phyloP scores from a whole-genome alignment of 2,329 filamentous ascomycete genomes.

The Akanthomyces muscarius region DNA sequence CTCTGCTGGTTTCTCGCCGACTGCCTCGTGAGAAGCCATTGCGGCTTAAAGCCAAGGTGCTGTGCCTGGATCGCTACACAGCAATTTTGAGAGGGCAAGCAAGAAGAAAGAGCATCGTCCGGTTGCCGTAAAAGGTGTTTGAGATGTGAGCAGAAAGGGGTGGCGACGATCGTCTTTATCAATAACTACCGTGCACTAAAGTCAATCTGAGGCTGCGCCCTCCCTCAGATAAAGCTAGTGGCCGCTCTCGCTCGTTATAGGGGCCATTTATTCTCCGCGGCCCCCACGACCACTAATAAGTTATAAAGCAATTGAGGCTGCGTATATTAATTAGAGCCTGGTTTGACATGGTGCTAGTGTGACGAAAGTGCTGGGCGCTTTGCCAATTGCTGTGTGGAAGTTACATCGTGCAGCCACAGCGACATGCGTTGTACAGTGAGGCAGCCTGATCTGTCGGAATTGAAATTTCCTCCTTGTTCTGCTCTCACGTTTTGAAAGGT shows the following conservation, averaged over 20 bases:
- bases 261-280: neutral
- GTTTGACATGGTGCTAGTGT: too few relatives aligned
- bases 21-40: neutral
- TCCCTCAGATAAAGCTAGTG: neutral
- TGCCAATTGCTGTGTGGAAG: too few relatives aligned
- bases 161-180: neutral
- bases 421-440: too few relatives aligned
- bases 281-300: neutral
- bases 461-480: too few relatives aligned
- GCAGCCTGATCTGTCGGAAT: too few relatives aligned
- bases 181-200: neutral
- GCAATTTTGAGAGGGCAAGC: neutral
- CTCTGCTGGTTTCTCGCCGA: neutral
- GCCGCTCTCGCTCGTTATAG: neutral
- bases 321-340: too few relatives aligned
- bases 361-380: too few relatives aligned
- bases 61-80: neutral
- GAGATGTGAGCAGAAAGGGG: neutral
- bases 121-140: too few relatives aligned
- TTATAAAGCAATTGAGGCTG: neutral
- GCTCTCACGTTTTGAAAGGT: too few relatives aligned
- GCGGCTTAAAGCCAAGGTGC: neutral
- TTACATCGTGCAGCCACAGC: too few relatives aligned
- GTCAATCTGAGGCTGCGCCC: neutral
- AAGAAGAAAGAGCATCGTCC: neutral